Evolutionary conservation across 2,329 filamentous ascomycete species (phyloP).

Genomic region (Pyrenophora teres): DNA sequence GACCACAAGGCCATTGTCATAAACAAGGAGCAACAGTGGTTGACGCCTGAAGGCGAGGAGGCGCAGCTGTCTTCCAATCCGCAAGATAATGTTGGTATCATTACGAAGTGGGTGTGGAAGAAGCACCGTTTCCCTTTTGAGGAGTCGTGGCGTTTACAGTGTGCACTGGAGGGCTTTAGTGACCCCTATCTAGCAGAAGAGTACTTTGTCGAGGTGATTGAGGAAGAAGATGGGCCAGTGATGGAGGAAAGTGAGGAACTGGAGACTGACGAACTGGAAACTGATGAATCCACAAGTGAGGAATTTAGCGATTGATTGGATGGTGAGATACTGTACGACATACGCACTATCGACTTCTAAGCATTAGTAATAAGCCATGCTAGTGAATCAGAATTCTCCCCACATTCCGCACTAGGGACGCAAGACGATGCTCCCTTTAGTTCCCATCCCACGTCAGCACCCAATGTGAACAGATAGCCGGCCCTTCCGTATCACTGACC

Average conservation of each 20-base stretch:
- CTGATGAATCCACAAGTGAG: neutral
- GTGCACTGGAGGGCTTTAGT: neutral
- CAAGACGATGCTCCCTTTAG: too few species aligned
- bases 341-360: too few species aligned
- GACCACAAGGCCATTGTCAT: slow-evolving; percentile 12
- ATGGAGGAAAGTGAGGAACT: neutral
- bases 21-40: neutral
- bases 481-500: too few species aligned
- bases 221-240: neutral
- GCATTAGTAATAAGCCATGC: too few species aligned
- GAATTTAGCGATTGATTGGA: neutral
- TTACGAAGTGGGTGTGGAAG: neutral
- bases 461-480: too few species aligned
- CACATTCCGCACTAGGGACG: too few species aligned
- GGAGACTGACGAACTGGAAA: neutral
- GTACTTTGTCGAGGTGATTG: neutral
- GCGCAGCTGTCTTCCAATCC: neutral
- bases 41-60: neutral
- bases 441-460: too few species aligned
- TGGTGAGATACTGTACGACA: too few species aligned
- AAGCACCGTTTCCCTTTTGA: neutral
- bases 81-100: neutral
- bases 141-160: neutral
- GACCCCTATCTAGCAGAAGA: neutral
- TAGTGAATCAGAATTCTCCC: too few species aligned